Conservation (phyloP, 2,329 filamentous ascomycete species). For the Exophiala phaeomuriformis region DNA sequence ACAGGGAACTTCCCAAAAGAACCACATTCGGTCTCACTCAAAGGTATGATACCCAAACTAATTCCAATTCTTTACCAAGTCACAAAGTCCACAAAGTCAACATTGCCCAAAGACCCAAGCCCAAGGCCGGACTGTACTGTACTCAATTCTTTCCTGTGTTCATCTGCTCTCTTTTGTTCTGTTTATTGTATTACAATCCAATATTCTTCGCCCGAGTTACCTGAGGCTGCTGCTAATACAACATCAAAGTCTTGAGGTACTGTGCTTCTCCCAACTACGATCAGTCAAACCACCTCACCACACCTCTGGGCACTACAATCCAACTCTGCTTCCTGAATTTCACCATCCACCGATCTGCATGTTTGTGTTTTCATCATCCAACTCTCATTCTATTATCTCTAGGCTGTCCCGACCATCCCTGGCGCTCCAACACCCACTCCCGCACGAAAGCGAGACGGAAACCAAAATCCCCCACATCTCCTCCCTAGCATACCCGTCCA, state of each 20-base stretch:
- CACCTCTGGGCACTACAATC: too few relatives aligned
- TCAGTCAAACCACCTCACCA: too few relatives aligned
- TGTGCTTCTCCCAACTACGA: background rate
- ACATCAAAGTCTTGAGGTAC: conserved; percentile 49
- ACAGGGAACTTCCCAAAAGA: conserved; percentile 53
- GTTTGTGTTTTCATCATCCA: background rate
- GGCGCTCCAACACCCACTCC: conserved; percentile 40
- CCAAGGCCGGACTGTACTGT: too few relatives aligned
- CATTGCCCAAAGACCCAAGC: too few relatives aligned
- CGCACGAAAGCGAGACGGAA: conserved; percentile 39
- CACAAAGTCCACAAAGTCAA: too few relatives aligned
- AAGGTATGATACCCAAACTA: conserved; percentile 42
- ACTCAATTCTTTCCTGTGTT: too few relatives aligned
- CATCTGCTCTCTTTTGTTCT: background rate
- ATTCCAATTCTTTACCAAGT: background rate
- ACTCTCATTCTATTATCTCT: conserved; percentile 5
- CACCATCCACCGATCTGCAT: background rate
- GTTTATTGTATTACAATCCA: conserved; percentile 11
- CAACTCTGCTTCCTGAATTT: too few relatives aligned
- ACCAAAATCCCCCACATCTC: conserved; percentile 51
- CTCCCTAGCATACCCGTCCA: conserved; percentile 64
- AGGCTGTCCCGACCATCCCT: conserved; percentile 67
- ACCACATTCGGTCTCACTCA: conserved; percentile 70
- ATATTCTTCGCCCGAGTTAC: background rate
- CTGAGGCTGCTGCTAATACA: conserved; percentile 1